These are phyloP conservation scores for Miamiensis avidus DNA, from an alignment of 169 alveolate species.

Conservation along the genomic window DNA sequence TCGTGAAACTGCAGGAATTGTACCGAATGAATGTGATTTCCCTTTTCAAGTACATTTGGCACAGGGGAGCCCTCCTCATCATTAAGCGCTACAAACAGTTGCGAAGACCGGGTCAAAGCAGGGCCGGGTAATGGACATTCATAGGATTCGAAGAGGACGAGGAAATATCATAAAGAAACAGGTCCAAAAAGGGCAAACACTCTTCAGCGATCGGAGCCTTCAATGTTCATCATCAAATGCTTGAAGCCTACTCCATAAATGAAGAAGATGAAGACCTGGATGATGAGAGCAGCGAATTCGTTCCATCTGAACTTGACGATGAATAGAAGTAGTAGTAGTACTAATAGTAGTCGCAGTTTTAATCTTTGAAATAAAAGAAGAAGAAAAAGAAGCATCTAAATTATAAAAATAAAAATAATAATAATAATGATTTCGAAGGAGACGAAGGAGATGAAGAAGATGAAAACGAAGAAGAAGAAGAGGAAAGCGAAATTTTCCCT, in stretches of 20 bases:
- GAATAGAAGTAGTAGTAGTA: too few species aligned
- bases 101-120: conserved; percentile 37
- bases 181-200: not conserved
- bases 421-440: too few species aligned
- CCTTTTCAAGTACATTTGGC: conserved; percentile 72
- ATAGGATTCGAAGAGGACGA: conserved; percentile 37
- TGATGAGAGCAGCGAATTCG: too few species aligned
- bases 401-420: too few species aligned
- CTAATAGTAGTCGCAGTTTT: too few species aligned
- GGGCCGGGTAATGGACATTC: conserved; percentile 77
- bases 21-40: conserved; percentile 62
- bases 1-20: conserved; percentile 60
- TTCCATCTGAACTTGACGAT: too few species aligned
- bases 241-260: not conserved
- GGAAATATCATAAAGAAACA: not conserved
- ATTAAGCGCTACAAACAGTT: conserved; percentile 71
- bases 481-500: too few species aligned
- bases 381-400: too few species aligned
- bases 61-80: conserved; percentile 79
- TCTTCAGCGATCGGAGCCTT: not conserved
- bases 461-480: too few species aligned
- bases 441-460: too few species aligned
- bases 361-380: too few species aligned
- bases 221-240: not conserved
- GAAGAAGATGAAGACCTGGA: too few species aligned